Conservation (phyloP, 768 basidiomycete genomes). For the Trichaptum fuscoviolaceum region DNA sequence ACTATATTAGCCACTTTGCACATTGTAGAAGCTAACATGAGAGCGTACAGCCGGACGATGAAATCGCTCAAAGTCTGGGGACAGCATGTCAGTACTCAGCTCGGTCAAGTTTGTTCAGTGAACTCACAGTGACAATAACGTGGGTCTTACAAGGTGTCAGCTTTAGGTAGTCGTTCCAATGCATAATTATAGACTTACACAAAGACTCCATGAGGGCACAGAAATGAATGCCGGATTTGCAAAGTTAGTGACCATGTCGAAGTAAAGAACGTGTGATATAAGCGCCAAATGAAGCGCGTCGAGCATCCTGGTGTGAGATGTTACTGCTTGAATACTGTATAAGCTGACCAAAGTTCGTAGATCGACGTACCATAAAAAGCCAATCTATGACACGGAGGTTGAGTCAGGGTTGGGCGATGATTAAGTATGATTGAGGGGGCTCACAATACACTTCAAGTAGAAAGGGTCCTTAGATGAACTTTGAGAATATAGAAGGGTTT, state of each 20-base stretch:
- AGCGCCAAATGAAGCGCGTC: conserved; percentile 31
- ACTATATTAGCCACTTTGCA: neutral
- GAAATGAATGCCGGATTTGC: conserved; percentile 18
- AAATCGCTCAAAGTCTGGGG: neutral
- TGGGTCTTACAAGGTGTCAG: neutral
- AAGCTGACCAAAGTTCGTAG: neutral
- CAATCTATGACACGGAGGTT: conserved; percentile 5
- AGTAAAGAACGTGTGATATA: conserved; percentile 30
- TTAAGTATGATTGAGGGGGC: neutral
- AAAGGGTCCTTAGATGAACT: conserved; percentile 28
- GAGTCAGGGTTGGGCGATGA: conserved; percentile 19
- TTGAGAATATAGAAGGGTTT: conserved; percentile 48
- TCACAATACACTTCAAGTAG: neutral
- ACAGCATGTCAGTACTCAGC: neutral
- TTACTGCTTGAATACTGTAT: neutral
- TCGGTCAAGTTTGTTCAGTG: neutral
- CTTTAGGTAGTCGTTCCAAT: neutral
- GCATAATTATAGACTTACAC: neutral
- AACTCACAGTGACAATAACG: neutral
- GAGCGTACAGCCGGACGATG: neutral
- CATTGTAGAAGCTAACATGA: neutral
- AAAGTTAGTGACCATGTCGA: conserved; percentile 31
- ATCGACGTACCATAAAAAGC: conserved; percentile 10
- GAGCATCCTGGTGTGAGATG: conserved; percentile 23
- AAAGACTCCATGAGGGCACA: neutral